Percentiles rank a stretch among this genome's conserved stretches.
phyloP scores from a whole-genome alignment of 176 grass and related monocot species.

The Typha latifolia region DNA sequence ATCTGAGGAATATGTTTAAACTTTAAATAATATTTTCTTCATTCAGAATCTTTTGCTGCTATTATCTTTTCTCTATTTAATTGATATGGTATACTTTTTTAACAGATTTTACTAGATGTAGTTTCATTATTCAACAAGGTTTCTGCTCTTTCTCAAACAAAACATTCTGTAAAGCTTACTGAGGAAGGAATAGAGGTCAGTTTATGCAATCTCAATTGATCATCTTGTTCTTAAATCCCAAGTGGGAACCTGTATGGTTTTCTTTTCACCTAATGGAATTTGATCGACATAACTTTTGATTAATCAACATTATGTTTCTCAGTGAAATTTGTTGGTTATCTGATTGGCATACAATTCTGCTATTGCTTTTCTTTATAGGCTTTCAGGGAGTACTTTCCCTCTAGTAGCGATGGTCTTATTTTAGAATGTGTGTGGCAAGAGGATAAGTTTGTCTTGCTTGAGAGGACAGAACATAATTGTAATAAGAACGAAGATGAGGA shows the following conservation, averaged over 20 bases:
- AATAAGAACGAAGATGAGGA: slow-evolving; percentile 25
- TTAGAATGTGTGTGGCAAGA: slow-evolving; percentile 53
- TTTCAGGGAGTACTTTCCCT: slow-evolving; percentile 60
- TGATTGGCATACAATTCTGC: not conserved
- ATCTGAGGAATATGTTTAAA: too few relatives aligned
- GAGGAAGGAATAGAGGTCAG: slow-evolving; percentile 54
- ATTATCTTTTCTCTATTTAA: not conserved
- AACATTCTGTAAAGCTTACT: slow-evolving; percentile 70
- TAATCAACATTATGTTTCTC: too few relatives aligned
- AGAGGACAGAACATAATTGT: slow-evolving; percentile 28
- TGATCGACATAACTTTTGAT: not conserved
- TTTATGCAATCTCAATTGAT: slow-evolving; percentile 20
- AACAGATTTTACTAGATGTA: slow-evolving; percentile 70
- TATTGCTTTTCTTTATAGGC: slow-evolving; percentile 22
- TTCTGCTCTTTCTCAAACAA: slow-evolving; percentile 55
- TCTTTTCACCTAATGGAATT: slow-evolving; percentile 1
- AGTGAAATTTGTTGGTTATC: not conserved
- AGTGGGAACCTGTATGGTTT: not conserved
- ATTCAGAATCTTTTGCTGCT: not conserved
- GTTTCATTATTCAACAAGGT: slow-evolving; percentile 71
- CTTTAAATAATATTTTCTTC: too few relatives aligned
- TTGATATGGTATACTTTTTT: slow-evolving; percentile 1
- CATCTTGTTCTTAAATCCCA: slow-evolving; percentile 8
- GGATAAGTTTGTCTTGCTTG: slow-evolving; percentile 63
- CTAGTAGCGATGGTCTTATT: slow-evolving; percentile 12